Evolutionary conservation across 163 green algal genomes (phyloP).

Genomic region (Scenedesmus sp.): DNA sequence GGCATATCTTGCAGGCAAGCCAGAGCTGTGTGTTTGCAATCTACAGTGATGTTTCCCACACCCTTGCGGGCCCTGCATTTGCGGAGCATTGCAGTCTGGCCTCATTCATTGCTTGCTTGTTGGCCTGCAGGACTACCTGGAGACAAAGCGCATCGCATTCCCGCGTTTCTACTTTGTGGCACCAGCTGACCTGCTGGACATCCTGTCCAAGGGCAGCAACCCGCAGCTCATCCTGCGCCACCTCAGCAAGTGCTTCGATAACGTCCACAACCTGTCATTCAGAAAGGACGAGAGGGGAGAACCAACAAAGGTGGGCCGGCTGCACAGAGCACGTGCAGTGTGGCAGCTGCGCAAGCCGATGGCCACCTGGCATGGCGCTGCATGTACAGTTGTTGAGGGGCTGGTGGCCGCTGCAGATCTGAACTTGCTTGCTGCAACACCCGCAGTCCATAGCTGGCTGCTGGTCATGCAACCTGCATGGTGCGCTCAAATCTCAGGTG

Average conservation of each 20-base stretch:
- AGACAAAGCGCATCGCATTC: conserved; percentile 95
- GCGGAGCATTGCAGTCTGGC: no score
- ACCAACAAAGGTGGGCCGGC: conserved; percentile 42
- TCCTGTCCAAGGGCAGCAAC: conserved; percentile 93
- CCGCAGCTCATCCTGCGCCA: conserved; percentile 91
- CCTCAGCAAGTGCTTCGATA: conserved; percentile 95
- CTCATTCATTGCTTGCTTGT: neutral
- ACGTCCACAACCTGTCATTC: conserved; percentile 94
- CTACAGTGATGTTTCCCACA: neutral
- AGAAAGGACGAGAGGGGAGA: conserved; percentile 49
- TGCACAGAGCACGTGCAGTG: neutral
- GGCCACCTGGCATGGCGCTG: no score
- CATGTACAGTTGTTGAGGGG: neutral
- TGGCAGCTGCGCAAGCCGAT: neutral
- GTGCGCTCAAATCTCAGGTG: neutral
- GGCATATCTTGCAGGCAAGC: neutral
- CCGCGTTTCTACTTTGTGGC: conserved; percentile 97
- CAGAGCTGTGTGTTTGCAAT: neutral
- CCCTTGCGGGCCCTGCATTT: no score
- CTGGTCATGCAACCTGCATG: no score
- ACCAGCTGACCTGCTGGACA: conserved; percentile 94
- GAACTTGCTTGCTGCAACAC: neutral
- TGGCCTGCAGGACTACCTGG: conserved; percentile 87
- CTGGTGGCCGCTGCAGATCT: neutral
- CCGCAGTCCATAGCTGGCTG: no score